These are phyloP conservation scores for Erysimum cheiranthoides DNA, from an alignment of 345 rosid species.

Conservation along the genomic window DNA sequence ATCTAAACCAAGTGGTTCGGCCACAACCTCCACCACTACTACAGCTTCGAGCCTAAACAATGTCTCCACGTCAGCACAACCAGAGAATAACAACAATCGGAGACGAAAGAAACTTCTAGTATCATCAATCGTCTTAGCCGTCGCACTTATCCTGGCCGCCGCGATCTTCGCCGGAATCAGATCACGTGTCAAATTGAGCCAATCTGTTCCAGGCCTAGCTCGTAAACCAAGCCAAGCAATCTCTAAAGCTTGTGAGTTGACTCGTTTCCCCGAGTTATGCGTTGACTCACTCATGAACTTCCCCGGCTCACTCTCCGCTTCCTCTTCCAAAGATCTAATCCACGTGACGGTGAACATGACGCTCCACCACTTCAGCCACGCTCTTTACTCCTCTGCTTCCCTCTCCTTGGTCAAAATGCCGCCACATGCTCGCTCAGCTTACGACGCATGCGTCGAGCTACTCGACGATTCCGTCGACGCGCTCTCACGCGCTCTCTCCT, in stretches of 20 bases:
- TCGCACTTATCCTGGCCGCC: slow-evolving; percentile 62
- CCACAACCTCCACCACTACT: slow-evolving; percentile 9
- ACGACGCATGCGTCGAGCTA: slow-evolving; percentile 87
- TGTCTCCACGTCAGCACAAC: slow-evolving; percentile 23
- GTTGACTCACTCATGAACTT: slow-evolving; percentile 67
- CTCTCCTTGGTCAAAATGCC: slow-evolving; percentile 68
- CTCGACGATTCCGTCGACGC: slow-evolving; percentile 86
- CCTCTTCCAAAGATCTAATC: slow-evolving; percentile 65
- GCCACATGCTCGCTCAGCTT: slow-evolving; percentile 70
- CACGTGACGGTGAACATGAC: slow-evolving; percentile 97
- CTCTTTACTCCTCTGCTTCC: slow-evolving; percentile 64
- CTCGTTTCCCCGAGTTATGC: slow-evolving; percentile 75
- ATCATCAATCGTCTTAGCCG: slow-evolving; percentile 50
- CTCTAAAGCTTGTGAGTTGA: slow-evolving; percentile 63
- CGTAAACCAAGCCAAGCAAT: slow-evolving; percentile 81
- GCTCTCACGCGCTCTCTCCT: slow-evolving; percentile 67
- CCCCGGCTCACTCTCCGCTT: slow-evolving; percentile 68
- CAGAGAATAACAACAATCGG: neutral
- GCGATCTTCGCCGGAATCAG: slow-evolving; percentile 61
- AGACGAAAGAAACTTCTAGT: slow-evolving; percentile 50
- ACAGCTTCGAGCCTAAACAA: slow-evolving; percentile 21
- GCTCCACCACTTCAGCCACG: slow-evolving; percentile 77
- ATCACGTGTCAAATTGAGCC: slow-evolving; percentile 25
- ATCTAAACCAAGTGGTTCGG: slow-evolving; percentile 45
- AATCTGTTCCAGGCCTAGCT: slow-evolving; percentile 34